phyloP scores from a whole-genome alignment of 306 rosid species.

The Acacia confusa region DNA sequence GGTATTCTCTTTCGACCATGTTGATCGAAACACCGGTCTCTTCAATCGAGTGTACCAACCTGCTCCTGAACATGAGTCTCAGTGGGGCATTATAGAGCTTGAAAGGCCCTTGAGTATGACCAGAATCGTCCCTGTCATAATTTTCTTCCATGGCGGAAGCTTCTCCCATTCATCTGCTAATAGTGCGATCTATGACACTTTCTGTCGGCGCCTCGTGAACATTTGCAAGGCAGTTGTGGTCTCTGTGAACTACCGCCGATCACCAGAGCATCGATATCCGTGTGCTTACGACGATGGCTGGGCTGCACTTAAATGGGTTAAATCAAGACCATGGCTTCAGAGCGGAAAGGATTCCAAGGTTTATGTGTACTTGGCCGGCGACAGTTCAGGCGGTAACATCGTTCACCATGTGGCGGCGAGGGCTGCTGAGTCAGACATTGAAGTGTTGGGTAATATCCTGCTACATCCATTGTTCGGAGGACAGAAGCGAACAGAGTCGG shows the following conservation, averaged over 20 bases:
- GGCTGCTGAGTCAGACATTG: conserved; percentile 67
- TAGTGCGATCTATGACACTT: conserved; percentile 82
- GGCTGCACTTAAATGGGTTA: conserved; percentile 82
- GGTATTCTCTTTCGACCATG: conserved; percentile 83
- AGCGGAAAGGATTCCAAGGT: conserved; percentile 82
- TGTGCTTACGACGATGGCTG: conserved; percentile 91
- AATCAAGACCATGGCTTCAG: conserved; percentile 74
- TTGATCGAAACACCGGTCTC: conserved; percentile 65
- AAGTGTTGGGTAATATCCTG: conserved; percentile 78
- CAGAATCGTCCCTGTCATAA: conserved; percentile 67
- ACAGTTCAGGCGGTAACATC: conserved; percentile 88
- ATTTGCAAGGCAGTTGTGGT: conserved; percentile 75
- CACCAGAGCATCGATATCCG: conserved; percentile 76
- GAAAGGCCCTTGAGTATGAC: conserved; percentile 68
- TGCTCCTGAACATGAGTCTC: conserved; percentile 49
- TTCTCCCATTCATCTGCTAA: conserved; percentile 92
- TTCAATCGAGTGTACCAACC: conserved; percentile 67
- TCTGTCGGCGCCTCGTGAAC: conserved; percentile 77
- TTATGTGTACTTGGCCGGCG: conserved; percentile 76
- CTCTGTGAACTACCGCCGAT: conserved; percentile 80
- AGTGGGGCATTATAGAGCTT: conserved; percentile 53
- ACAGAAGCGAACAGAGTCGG: conserved; percentile 60
- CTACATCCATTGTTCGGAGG: conserved; percentile 94
- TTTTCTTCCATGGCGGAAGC: conserved; percentile 93
- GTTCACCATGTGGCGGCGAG: conserved; percentile 75